Conservation (phyloP, 106 monocot genomes). For the Platanthera zijinensis region DNA sequence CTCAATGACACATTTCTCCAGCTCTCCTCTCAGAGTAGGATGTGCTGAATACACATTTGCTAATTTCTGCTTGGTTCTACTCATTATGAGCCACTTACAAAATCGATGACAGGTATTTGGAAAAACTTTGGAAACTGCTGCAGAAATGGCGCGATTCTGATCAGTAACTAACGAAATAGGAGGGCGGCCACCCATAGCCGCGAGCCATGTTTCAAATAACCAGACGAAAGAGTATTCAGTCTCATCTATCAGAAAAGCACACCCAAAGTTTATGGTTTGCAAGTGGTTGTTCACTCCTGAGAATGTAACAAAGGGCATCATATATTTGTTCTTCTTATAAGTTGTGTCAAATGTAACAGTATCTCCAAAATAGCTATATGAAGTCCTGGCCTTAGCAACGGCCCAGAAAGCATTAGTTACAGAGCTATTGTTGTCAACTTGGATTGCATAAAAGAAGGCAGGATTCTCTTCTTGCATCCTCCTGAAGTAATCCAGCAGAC, state of each 20-base stretch:
- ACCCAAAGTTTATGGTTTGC: constrained; percentile 82
- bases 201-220: constrained; percentile 94
- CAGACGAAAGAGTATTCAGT: constrained; percentile 83
- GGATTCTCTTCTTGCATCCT: constrained; percentile 76
- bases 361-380: constrained; percentile 77
- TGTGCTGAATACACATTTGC: constrained; percentile 69
- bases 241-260: constrained; percentile 87
- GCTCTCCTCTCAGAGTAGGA: constrained; percentile 54
- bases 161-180: constrained; percentile 79
- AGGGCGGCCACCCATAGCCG: constrained; percentile 71
- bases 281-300: constrained; percentile 91
- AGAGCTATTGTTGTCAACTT: constrained; percentile 82
- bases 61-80: constrained; percentile 87
- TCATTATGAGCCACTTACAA: constrained; percentile 93
- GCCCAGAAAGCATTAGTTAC: constrained; percentile 92
- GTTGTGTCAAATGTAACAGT: constrained; percentile 83
- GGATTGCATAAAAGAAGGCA: constrained; percentile 74
- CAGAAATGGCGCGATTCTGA: constrained; percentile 79
- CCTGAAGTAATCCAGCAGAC: constrained; percentile 77
- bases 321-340: constrained; percentile 97
- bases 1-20: constrained; percentile 75
- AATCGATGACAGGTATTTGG: constrained; percentile 78
- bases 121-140: constrained; percentile 78
- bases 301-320: constrained; percentile 95
- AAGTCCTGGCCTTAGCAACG: constrained; percentile 53